These are phyloP conservation scores for Fraxinus platypoda DNA, from an alignment of 305 asterid species.

Conservation along the genomic window DNA sequence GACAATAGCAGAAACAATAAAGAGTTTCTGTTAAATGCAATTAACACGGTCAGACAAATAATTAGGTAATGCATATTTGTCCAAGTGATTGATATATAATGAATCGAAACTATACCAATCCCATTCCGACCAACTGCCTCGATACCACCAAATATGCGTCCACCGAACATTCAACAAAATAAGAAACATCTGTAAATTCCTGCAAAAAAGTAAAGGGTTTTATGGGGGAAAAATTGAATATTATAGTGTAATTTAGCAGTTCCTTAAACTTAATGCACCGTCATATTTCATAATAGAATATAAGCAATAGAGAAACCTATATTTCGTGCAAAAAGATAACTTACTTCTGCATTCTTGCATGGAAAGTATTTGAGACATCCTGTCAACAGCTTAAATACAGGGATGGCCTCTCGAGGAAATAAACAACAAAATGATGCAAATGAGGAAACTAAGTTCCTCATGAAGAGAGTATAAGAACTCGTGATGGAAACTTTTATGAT, in stretches of 20 bases:
- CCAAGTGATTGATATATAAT: constrained; percentile 20
- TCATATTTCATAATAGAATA: constrained; percentile 22
- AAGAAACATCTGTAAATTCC: constrained; percentile 53
- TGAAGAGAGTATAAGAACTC: constrained; percentile 42
- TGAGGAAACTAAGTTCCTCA: constrained; percentile 58
- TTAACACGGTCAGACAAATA: constrained; percentile 12
- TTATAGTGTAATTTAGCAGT: constrained; percentile 2
- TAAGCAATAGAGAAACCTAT: constrained; percentile 4
- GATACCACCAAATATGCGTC: constrained; percentile 75
- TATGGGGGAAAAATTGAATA: constrained; percentile 15
- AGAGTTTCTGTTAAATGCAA: neutral
- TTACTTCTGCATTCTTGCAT: constrained; percentile 70
- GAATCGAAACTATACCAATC: constrained; percentile 48
- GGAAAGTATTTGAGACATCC: constrained; percentile 60
- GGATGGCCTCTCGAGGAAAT: constrained; percentile 67
- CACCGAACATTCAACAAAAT: constrained; percentile 55
- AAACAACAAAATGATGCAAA: constrained; percentile 75
- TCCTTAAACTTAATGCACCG: constrained; percentile 2
- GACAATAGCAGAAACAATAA: constrained; percentile 32
- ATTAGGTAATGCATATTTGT: neutral
- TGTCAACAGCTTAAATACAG: constrained; percentile 60
- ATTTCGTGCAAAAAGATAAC: constrained; percentile 27
- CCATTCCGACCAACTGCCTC: constrained; percentile 64
- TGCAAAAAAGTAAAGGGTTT: constrained; percentile 30
- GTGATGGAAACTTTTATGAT: constrained; percentile 45